A percentile compares a stretch with the other conserved stretches of the same genome.
Evolutionary conservation across 768 basidiomycete species (phyloP).

Genomic region (Coprinopsis sp.): DNA sequence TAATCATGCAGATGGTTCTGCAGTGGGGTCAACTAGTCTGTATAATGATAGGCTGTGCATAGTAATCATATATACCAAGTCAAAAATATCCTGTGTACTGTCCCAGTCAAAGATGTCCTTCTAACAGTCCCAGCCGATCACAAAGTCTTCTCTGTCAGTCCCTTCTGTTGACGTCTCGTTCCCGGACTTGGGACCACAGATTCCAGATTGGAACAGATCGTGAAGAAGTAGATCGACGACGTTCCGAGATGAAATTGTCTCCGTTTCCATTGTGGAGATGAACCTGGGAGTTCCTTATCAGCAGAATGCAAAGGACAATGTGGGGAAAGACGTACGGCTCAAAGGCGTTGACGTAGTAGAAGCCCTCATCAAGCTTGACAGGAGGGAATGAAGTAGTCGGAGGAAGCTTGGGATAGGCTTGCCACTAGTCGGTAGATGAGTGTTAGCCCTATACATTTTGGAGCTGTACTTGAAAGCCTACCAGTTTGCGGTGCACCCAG

Average conservation of each 20-base stretch:
- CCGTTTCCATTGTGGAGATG: constrained; percentile 93
- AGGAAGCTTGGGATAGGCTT: constrained; percentile 71
- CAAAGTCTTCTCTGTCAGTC: constrained; percentile 35
- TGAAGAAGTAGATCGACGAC: constrained; percentile 73
- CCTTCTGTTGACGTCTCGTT: constrained; percentile 7
- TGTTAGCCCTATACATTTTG: constrained; percentile 2
- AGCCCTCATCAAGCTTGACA: constrained; percentile 66
- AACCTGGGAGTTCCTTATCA: constrained; percentile 38
- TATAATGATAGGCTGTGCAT: too few species aligned
- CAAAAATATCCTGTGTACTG: constrained; percentile 14
- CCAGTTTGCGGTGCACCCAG: constrained; percentile 83
- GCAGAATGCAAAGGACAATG: constrained; percentile 6
- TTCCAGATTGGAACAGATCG: constrained; percentile 65
- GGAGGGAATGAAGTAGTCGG: constrained; percentile 70
- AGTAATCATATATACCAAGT: constrained; percentile 12
- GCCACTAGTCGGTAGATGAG: constrained; percentile 47
- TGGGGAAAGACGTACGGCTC: constrained; percentile 63
- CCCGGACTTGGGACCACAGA: constrained; percentile 47
- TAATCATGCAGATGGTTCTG: too few species aligned
- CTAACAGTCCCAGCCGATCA: constrained; percentile 78
- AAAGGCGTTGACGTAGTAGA: constrained; percentile 91
- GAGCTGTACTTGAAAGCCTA: constrained; percentile 20
- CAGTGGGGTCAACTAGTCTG: too few species aligned
- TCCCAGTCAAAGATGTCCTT: constrained; percentile 10
- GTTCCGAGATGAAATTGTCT: constrained; percentile 79